Base-by-base conservation (phyloP, 1,139 yeast genomes). In the Debaryomyces udenii region DNA sequence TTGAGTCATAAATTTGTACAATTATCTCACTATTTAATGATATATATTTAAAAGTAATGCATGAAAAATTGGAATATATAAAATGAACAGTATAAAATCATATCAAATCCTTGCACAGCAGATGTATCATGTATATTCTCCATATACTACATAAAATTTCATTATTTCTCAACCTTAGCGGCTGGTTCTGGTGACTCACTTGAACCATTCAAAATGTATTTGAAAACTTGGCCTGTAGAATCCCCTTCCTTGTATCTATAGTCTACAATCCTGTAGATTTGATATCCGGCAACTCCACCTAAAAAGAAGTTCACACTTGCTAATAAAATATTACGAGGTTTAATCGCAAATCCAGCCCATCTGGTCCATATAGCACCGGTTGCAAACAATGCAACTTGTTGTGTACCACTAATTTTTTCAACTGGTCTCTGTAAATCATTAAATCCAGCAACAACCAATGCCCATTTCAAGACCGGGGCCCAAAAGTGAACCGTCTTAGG, bases 301-400 rank as follows among this genome's bases (percentile, higher is more conserved):
- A 93, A 73, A 75, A 93, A 93, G 75, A 90, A 89, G 69, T 93
- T 93, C 45, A 93, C 99, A 24, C 94, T 82, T 3, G 98, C 99
- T 53, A 93, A 76, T 46, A 93, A 71, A 52, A 78, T 75, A 69
- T 93, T 93, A 67, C 87, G 85, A 40, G 99, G 99, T 55, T 73
- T 82, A 61, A 93, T 93, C 48, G 90, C 94, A 65, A 90, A 80
- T 2, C 77, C 78, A 24, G 97, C 91, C 99, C 99, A 93, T 63
- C 99, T 82, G 35, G 99, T 93, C 99, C 99, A 93, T 56, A 93
- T 90, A 41, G 80, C 81, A 43, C 98, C 99, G 1, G 99, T 93
- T 37, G 93, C 93, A 55, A 87, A 77, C 45, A 93, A 74, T 0
- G 99, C 96, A 47, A 86, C 62, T 62, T 88, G 96, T 65, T 93